A percentile compares a stretch with the other conserved stretches of the same genome.
Evolutionary conservation across 1,284 basidiomycete genomes (phyloP).

Genomic region (Apiotrichum akiyoshidainum): DNA sequence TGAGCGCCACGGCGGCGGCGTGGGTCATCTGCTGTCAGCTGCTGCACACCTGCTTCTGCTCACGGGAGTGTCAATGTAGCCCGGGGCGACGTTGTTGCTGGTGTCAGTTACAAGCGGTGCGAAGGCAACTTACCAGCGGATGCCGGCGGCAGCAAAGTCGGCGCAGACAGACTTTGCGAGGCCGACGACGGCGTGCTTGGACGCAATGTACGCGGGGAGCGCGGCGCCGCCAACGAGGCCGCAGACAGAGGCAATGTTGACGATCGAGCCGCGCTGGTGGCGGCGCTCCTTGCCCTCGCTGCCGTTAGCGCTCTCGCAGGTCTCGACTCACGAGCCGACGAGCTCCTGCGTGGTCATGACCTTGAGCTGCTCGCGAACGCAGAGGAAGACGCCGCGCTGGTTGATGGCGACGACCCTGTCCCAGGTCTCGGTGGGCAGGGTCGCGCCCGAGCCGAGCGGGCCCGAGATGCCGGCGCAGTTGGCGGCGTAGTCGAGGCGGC

Average conservation of each 20-base stretch:
- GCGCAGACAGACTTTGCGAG: slow-evolving; percentile 10
- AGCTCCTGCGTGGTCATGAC: slow-evolving; percentile 24
- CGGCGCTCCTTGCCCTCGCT: slow-evolving; percentile 4
- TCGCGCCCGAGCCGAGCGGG: slow-evolving; percentile 12
- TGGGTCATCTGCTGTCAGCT: slow-evolving; percentile 29
- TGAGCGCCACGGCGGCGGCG: slow-evolving; percentile 21
- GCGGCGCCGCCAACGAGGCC: not conserved
- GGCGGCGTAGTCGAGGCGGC: slow-evolving; percentile 36
- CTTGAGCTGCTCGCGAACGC: slow-evolving; percentile 24
- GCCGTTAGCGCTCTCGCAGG: not conserved
- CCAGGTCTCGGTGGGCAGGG: slow-evolving; percentile 24
- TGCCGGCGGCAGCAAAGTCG: slow-evolving; percentile 15
- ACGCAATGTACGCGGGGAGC: slow-evolving; percentile 13
- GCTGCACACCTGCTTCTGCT: slow-evolving; percentile 21
- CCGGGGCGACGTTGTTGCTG: slow-evolving; percentile 23
- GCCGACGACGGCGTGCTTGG: slow-evolving; percentile 22
- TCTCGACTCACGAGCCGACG: slow-evolving; percentile 2
- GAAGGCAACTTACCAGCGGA: slow-evolving; percentile 10
- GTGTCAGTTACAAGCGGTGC: not conserved
- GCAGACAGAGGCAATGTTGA: slow-evolving; percentile 15
- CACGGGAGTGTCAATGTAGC: slow-evolving; percentile 11
- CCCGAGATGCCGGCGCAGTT: slow-evolving; percentile 34
- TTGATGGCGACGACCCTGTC: slow-evolving; percentile 34
- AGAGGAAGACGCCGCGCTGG: slow-evolving; percentile 22
- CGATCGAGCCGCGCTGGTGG: slow-evolving; percentile 23